Percentiles rank a stretch among this genome's conserved stretches.
phyloP scores from a whole-genome alignment of 2,329 filamentous ascomycete species.

The Cladosporium sp. region DNA sequence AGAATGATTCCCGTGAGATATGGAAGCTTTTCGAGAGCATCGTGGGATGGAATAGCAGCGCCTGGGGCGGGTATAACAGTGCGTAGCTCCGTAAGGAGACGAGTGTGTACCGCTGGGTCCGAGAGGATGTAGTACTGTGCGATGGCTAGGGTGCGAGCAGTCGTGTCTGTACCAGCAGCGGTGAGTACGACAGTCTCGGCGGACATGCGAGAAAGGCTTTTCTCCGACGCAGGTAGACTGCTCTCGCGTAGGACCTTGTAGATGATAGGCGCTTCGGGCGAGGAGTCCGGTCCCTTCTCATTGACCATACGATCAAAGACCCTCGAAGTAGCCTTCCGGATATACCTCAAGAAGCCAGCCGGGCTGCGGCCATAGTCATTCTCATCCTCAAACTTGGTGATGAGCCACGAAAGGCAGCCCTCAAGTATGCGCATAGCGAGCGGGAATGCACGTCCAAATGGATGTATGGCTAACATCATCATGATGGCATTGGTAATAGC shows the following conservation, averaged over 20 bases:
- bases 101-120: slow-evolving; percentile 34
- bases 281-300: neutral
- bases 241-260: neutral
- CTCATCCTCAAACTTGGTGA: neutral
- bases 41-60: slow-evolving; percentile 8
- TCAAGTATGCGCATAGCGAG: neutral
- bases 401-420: neutral
- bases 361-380: neutral
- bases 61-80: slow-evolving; percentile 22
- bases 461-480: neutral
- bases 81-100: slow-evolving; percentile 42
- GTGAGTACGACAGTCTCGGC: slow-evolving; percentile 48
- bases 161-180: slow-evolving; percentile 49
- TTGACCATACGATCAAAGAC: neutral
- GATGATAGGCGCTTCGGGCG: neutral
- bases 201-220: slow-evolving; percentile 30
- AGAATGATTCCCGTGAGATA: slow-evolving; percentile 22
- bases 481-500: neutral
- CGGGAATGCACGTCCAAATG: slow-evolving; percentile 1
- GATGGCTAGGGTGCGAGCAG: slow-evolving; percentile 44
- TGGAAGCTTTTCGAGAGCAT: slow-evolving; percentile 21
- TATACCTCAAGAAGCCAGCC: neutral
- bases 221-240: neutral
- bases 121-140: slow-evolving; percentile 45
- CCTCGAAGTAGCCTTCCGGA: neutral